phyloP scores from a whole-genome alignment of 306 rosid species.

The Biancaea sappan region DNA sequence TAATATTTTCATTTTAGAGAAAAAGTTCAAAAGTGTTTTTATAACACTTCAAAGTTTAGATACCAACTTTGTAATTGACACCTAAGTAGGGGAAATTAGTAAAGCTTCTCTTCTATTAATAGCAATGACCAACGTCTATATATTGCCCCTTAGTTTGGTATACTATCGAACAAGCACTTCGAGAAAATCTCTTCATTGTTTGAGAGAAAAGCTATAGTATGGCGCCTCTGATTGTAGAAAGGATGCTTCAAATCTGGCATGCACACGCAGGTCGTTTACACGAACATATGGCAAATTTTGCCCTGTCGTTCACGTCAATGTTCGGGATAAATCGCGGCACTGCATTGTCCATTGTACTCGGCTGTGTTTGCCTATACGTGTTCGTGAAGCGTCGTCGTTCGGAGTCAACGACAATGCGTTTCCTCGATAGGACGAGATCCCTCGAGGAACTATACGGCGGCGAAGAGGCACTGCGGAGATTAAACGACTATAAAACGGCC shows the following conservation, averaged over 20 bases:
- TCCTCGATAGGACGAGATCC: constrained; percentile 43
- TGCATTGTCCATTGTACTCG: constrained; percentile 14
- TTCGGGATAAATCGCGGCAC: constrained; percentile 35
- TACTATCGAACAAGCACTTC: too few relatives aligned
- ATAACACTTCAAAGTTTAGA: too few relatives aligned
- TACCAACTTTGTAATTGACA: too few relatives aligned
- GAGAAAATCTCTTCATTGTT: too few relatives aligned
- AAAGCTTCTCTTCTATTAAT: too few relatives aligned
- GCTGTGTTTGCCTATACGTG: constrained; percentile 24
- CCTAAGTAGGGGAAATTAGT: too few relatives aligned
- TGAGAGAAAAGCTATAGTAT: neutral
- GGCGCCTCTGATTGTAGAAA: neutral
- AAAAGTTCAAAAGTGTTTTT: too few relatives aligned
- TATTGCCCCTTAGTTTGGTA: too few relatives aligned
- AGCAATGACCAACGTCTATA: too few relatives aligned
- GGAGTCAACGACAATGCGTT: neutral
- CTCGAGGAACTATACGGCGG: constrained; percentile 53
- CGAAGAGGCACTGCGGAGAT: constrained; percentile 45
- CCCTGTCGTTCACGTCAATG: neutral
- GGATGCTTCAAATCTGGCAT: neutral
- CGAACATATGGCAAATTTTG: neutral
- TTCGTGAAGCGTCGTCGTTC: neutral
- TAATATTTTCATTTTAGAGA: too few relatives aligned
- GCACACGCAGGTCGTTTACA: neutral
- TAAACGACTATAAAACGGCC: constrained; percentile 42